A percentile compares a stretch with the other conserved stretches of the same genome.
These are phyloP conservation scores for Phytophthora meadii DNA, from an alignment of 352 stramenopile species.

Conservation along the genomic window DNA sequence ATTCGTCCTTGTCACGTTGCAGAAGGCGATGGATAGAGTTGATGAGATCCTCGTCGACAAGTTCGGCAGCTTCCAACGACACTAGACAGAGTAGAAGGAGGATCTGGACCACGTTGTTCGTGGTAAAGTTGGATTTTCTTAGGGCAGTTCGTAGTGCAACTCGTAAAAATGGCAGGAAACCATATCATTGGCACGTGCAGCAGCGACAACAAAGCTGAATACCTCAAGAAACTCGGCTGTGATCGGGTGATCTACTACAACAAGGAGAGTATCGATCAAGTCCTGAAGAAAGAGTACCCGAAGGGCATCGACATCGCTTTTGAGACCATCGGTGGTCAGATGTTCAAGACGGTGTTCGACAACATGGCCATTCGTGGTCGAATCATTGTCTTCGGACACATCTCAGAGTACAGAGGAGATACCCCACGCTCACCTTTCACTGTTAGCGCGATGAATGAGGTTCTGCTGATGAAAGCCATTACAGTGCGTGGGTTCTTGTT, in stretches of 20 bases:
- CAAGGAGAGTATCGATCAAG: constrained; percentile 42
- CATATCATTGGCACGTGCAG: constrained; percentile 82
- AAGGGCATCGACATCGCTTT: constrained; percentile 38
- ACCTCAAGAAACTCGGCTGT: constrained; percentile 62
- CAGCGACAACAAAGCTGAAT: constrained; percentile 79
- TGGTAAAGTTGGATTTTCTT: constrained; percentile 12
- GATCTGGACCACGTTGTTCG: constrained; percentile 16
- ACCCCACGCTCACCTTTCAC: constrained; percentile 34
- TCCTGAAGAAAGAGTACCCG: constrained; percentile 45
- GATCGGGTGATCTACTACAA: constrained; percentile 87
- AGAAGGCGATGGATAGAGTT: constrained; percentile 5
- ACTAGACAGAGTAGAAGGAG: constrained; percentile 6
- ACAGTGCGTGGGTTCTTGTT: constrained; percentile 52
- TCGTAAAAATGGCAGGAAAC: constrained; percentile 80
- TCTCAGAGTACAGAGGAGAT: constrained; percentile 43
- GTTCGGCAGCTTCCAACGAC: constrained; percentile 5
- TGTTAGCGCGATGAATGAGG: constrained; percentile 30
- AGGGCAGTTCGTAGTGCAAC: constrained; percentile 82
- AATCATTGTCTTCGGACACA: constrained; percentile 52
- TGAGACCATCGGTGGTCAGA: constrained; percentile 35
- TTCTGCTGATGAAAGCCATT: constrained; percentile 44
- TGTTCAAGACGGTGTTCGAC: constrained; percentile 51
- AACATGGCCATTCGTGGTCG: constrained; percentile 54
- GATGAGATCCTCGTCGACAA: constrained; percentile 4
- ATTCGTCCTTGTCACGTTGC: constrained; percentile 15